phyloP scores from a whole-genome alignment of 2,329 filamentous ascomycete species.

The Fusarium redolens region DNA sequence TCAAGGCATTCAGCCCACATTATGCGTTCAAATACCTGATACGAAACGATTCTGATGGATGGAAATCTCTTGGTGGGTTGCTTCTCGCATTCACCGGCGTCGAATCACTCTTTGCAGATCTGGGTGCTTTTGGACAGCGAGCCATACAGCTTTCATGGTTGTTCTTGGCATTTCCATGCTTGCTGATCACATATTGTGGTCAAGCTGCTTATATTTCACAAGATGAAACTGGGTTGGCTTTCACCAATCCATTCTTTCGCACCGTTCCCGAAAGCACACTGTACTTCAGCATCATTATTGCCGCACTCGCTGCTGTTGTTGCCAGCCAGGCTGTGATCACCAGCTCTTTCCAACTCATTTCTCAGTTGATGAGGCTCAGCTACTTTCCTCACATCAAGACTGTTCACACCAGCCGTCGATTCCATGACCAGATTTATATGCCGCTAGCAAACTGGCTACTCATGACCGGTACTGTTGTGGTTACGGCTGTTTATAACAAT shows the following conservation, averaged over 20 bases:
- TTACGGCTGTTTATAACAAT: constrained; percentile 79
- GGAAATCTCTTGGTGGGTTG: constrained; percentile 76
- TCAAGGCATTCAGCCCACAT: constrained; percentile 68
- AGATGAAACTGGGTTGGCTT: constrained; percentile 58
- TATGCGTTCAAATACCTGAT: constrained; percentile 71
- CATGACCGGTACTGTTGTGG: constrained; percentile 79
- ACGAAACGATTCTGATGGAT: constrained; percentile 68
- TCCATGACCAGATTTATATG: constrained; percentile 82
- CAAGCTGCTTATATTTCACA: constrained; percentile 78
- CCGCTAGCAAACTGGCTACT: constrained; percentile 81
- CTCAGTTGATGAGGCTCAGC: constrained; percentile 75
- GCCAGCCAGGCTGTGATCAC: constrained; percentile 85
- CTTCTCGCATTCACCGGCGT: constrained; percentile 81
- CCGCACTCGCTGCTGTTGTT: constrained; percentile 77
- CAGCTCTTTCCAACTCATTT: constrained; percentile 75
- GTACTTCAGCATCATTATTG: constrained; percentile 75
- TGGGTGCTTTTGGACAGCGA: constrained; percentile 77
- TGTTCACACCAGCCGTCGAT: constrained; percentile 75
- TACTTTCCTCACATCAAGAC: constrained; percentile 83
- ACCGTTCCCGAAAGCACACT: constrained; percentile 74
- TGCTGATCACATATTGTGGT: constrained; percentile 73
- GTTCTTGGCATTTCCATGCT: constrained; percentile 73
- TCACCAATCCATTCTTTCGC: constrained; percentile 78
- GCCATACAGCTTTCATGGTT: constrained; percentile 82
- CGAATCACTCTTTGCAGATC: constrained; percentile 82